Evolutionary conservation across 2,329 filamentous ascomycete genomes (phyloP), one percentile per base, ranked within the genome.

Genomic region (Fusarium musae): DNA sequence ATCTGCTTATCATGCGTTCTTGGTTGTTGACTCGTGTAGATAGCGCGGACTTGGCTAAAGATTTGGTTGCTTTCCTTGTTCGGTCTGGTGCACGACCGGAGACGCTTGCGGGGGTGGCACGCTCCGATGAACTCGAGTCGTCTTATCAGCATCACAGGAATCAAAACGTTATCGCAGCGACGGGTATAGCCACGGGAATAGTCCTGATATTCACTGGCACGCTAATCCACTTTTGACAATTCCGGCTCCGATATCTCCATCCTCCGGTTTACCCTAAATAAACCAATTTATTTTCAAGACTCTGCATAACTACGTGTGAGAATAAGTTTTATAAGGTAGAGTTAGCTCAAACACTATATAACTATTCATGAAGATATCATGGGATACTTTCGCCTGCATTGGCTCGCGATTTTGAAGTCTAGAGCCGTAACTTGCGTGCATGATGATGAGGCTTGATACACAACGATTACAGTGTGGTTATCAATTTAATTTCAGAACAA

Each of bases 21-120:
- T 1, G 26, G 13, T 9, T 4, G 7, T 58, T 37, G 49, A 16
- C 37, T 61, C 15, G 36, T 26, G n/a, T 23, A 37, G 43, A 46
- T 30, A 32, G 30, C 23, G 7, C 23, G 28, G 6, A 4, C 17
- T 36, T 5, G 37, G 16, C 30, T 12, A 13, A 7, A 13, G n/a
- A 46, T 53, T 68, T 59, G 53, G 36, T 54, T 65, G 21, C 30
- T 43, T 68, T 68, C 65, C 53, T 37, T 28, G 39, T 65, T 54
- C 17, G 65, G 65, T 17, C 26, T 56, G 47, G 58, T 34, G 36
- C 34, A n/a, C 4, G 1, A 11, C 17, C 26, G 28, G n/a, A 5
- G 26, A 21, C 13, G 44, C 34, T 53, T 54, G 44, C 57, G 46
- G 57, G 46, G 46, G 56, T 54, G 50, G 50, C 50, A 54, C 50